Evolutionary conservation across 768 basidiomycete genomes (phyloP).

Genomic region (Hygrocybe punicea): DNA sequence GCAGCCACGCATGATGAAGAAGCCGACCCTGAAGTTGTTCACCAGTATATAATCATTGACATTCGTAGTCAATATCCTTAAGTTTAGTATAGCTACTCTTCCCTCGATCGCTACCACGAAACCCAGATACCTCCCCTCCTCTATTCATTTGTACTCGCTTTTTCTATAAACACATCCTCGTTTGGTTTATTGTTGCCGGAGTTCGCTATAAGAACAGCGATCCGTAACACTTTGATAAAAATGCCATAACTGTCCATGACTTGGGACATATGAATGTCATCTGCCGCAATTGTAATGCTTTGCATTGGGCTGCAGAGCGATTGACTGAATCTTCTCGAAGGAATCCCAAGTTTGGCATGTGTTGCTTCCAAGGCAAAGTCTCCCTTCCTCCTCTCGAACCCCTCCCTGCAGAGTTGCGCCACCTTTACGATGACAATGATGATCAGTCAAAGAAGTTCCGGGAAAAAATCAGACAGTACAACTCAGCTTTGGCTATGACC

Average conservation of each 20-base stretch:
- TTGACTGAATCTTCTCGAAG: constrained; percentile 9
- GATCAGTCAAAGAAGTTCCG: constrained; percentile 21
- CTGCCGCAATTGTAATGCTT: constrained; percentile 34
- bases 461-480: constrained; percentile 34
- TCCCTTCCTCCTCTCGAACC: constrained; percentile 19
- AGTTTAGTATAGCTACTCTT: too few relatives aligned
- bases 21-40: too few relatives aligned
- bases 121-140: too few relatives aligned
- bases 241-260: constrained; percentile 17
- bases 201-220: too few relatives aligned
- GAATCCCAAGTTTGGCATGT: constrained; percentile 31
- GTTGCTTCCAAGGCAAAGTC: constrained; percentile 38
- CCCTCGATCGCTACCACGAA: too few relatives aligned
- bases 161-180: too few relatives aligned
- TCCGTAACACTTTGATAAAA: too few relatives aligned
- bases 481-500: constrained; percentile 34
- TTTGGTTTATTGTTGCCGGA: too few relatives aligned
- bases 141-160: too few relatives aligned
- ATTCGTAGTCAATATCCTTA: too few relatives aligned
- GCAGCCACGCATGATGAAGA: too few relatives aligned
- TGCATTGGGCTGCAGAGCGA: constrained; percentile 36
- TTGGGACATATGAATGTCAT: constrained; percentile 36
- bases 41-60: too few relatives aligned
- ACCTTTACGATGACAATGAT: constrained; percentile 16
- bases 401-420: constrained; percentile 23